Percentiles rank a stretch among this genome's conserved stretches.
phyloP scores from a whole-genome alignment of 768 basidiomycete genomes.

The Russula earlei region DNA sequence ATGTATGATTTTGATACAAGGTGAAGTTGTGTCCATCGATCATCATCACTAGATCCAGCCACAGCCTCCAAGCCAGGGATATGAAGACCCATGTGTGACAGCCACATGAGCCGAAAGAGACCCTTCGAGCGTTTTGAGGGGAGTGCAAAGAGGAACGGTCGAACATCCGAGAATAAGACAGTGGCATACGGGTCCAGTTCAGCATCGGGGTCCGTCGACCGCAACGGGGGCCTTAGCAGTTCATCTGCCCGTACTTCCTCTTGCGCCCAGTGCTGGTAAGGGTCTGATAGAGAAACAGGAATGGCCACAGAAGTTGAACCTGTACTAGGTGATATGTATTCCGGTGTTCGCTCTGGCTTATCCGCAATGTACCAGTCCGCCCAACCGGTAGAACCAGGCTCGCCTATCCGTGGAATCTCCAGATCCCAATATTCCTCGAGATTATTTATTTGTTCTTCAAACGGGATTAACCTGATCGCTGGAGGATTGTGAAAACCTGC shows the following conservation, averaged over 20 bases:
- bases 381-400: constrained; percentile 61
- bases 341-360: constrained; percentile 26
- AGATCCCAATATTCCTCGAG: constrained; percentile 84
- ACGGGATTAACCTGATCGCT: constrained; percentile 33
- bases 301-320: constrained; percentile 6
- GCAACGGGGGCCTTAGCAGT: constrained; percentile 37
- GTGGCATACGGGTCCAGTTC: constrained; percentile 61
- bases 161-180: constrained; percentile 67
- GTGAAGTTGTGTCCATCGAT: constrained; percentile 52
- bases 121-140: constrained; percentile 37
- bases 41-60: constrained; percentile 37
- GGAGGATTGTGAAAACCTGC: constrained; percentile 45
- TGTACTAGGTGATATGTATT: constrained; percentile 4
- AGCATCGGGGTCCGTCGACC: constrained; percentile 41
- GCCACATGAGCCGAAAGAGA: constrained; percentile 58
- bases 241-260: constrained; percentile 46
- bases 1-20: constrained; percentile 39
- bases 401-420: constrained; percentile 68
- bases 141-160: constrained; percentile 41
- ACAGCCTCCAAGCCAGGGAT: constrained; percentile 51
- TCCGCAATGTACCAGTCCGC: constrained; percentile 44
- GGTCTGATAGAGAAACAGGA: constrained; percentile 37
- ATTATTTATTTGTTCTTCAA: constrained; percentile 41
- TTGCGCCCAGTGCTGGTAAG: constrained; percentile 56
- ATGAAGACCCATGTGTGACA: constrained; percentile 61